A percentile compares a stretch with the other conserved stretches of the same genome.
These are phyloP conservation scores for Bolboschoenoplectus hybrid DNA, from an alignment of 202 grass and related monocot genomes.

Conservation along the genomic window DNA sequence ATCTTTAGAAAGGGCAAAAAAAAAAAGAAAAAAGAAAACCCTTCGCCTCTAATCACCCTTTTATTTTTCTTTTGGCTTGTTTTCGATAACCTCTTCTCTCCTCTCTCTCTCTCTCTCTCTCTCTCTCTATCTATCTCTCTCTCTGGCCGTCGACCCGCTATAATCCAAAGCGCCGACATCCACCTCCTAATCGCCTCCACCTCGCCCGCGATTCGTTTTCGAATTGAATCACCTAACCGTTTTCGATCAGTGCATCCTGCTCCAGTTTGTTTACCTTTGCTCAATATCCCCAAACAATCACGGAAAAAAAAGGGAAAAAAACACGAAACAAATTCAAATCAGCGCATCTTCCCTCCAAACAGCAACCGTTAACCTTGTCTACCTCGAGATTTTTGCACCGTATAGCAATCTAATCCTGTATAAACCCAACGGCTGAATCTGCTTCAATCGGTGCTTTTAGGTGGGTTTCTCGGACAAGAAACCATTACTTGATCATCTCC, in stretches of 20 bases:
- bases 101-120: slow-evolving; percentile 9
- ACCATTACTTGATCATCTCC: slow-evolving; percentile 13
- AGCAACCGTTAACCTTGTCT: slow-evolving; percentile 2
- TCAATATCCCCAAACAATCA: slow-evolving; percentile 51
- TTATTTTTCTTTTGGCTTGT: slow-evolving; percentile 13
- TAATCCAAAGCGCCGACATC: slow-evolving; percentile 37
- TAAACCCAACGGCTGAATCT: slow-evolving; percentile 24
- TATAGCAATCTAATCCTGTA: not conserved
- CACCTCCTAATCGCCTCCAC: slow-evolving; percentile 27
- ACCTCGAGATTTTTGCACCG: not conserved
- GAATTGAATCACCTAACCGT: slow-evolving; percentile 39
- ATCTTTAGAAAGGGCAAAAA: slow-evolving; percentile 35
- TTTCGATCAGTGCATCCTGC: slow-evolving; percentile 8
- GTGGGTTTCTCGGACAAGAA: slow-evolving; percentile 29
- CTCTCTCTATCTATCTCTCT: not conserved
- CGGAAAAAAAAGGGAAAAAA: slow-evolving; percentile 34
- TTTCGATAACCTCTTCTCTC: slow-evolving; percentile 58
- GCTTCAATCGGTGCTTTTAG: slow-evolving; percentile 35
- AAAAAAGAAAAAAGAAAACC: slow-evolving; percentile 43
- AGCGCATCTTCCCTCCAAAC: slow-evolving; percentile 37
- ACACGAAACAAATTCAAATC: slow-evolving; percentile 28
- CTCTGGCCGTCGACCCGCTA: slow-evolving; percentile 49
- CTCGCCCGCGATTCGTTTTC: slow-evolving; percentile 19
- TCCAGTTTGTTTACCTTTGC: slow-evolving; percentile 36
- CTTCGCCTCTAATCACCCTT: slow-evolving; percentile 62